Percentiles rank a stretch among this genome's conserved stretches.
Evolutionary conservation across 2,329 filamentous ascomycete species (phyloP).

Genomic region (Clonostachys solani): DNA sequence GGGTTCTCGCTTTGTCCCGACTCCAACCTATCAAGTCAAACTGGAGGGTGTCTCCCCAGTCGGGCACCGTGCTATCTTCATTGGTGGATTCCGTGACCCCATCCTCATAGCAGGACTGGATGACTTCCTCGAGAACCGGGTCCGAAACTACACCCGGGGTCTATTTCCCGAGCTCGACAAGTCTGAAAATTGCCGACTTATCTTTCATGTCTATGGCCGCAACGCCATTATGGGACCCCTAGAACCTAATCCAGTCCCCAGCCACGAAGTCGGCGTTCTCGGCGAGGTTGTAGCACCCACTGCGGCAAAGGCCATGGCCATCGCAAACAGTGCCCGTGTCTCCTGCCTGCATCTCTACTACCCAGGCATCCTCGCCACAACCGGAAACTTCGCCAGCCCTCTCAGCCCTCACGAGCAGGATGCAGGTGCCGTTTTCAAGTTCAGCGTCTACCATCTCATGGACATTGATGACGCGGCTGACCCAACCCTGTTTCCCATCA

Average conservation of each 20-base stretch:
- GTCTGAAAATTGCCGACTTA: constrained; percentile 25
- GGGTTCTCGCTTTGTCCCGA: constrained; percentile 26
- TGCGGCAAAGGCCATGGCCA: constrained; percentile 31
- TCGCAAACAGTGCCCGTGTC: constrained; percentile 33
- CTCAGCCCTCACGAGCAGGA: constrained; percentile 13
- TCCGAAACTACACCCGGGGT: constrained; percentile 15
- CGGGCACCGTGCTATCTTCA: constrained; percentile 38
- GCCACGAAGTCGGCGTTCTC: constrained; percentile 36
- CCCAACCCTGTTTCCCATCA: constrained; percentile 4
- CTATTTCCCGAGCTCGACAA: constrained; percentile 12
- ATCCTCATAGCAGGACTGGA: constrained; percentile 37
- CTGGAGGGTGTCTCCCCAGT: constrained; percentile 37
- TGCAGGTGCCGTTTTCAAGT: constrained; percentile 29
- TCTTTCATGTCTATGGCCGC: constrained; percentile 39
- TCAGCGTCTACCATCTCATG: constrained; percentile 42
- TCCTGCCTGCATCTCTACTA: constrained; percentile 38
- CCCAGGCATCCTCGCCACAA: constrained; percentile 39
- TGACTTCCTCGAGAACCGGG: constrained; percentile 24
- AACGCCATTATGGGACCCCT: constrained; percentile 24
- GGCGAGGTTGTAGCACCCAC: constrained; percentile 38
- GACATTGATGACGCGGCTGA: constrained; percentile 18
- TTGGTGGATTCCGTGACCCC: constrained; percentile 39
- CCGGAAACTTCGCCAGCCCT: constrained; percentile 38
- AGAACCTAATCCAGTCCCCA: constrained; percentile 13
- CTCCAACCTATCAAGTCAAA: constrained; percentile 37